Conservation (phyloP, 23 red algal genomes). For the Gracilariopsis chorda region DNA sequence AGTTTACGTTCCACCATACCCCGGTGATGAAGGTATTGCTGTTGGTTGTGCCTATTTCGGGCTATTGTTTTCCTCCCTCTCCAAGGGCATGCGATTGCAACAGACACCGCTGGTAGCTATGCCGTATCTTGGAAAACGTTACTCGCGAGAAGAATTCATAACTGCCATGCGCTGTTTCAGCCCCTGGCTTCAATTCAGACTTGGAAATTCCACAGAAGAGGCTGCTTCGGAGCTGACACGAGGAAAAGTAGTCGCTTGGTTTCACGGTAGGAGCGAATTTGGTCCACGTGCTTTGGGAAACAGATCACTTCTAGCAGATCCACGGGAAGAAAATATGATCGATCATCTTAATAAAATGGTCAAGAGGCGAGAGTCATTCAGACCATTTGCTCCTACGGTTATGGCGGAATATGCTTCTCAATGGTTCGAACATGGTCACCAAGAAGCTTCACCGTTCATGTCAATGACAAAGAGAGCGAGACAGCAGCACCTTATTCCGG, state of each 20-base stretch:
- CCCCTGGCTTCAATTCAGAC: constrained; percentile 34
- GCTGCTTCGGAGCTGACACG: constrained; percentile 48
- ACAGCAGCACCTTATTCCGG: neutral
- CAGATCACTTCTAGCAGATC: constrained; percentile 83
- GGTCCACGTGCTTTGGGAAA: constrained; percentile 88
- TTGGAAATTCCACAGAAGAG: constrained; percentile 13
- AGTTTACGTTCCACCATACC: constrained; percentile 74
- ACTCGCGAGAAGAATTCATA: constrained; percentile 35
- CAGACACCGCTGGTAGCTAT: neutral
- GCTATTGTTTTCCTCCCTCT: neutral
- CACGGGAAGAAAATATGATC: constrained; percentile 9
- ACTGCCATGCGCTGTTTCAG: constrained; percentile 17
- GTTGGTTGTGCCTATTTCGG: constrained; percentile 86
- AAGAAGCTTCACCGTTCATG: constrained; percentile 53
- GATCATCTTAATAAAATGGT: constrained; percentile 56
- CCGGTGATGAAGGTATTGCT: constrained; percentile 92
- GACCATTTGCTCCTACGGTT: constrained; percentile 84
- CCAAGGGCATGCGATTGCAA: neutral
- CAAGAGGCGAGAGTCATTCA: constrained; percentile 81
- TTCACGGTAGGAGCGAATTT: constrained; percentile 68
- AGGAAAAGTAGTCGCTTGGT: constrained; percentile 70
- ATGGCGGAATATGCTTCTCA: constrained; percentile 27
- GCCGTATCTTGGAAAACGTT: constrained; percentile 54
- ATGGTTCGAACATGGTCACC: constrained; percentile 27
- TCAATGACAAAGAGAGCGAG: constrained; percentile 24